A percentile compares a stretch with the other conserved stretches of the same genome.
phyloP scores from a whole-genome alignment of 768 basidiomycete species.

The Tylopilus vinaceipallidus region DNA sequence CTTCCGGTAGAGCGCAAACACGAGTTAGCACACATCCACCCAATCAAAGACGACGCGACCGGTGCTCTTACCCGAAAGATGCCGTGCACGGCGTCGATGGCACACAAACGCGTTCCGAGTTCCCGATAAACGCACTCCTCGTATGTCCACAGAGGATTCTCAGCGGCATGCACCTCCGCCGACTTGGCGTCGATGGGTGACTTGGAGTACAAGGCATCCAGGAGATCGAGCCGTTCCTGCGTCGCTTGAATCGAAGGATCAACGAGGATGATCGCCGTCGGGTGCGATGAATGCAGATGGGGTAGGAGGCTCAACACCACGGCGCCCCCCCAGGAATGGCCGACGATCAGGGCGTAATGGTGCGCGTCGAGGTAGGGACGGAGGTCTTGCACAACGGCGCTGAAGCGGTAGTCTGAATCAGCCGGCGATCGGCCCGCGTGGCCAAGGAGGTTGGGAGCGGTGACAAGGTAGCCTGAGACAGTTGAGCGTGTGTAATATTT shows the following conservation, averaged over 20 bases:
- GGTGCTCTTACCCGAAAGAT: constrained; percentile 5
- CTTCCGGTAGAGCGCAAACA: background rate
- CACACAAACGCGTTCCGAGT: constrained; percentile 12
- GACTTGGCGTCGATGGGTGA: background rate
- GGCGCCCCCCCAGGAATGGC: constrained; percentile 19
- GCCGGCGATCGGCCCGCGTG: constrained; percentile 11
- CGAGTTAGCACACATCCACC: background rate
- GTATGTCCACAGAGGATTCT: constrained; percentile 17
- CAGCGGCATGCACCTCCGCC: background rate
- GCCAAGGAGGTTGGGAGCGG: constrained; percentile 22
- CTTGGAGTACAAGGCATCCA: background rate
- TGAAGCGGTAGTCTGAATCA: constrained; percentile 18
- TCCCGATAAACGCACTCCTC: constrained; percentile 7
- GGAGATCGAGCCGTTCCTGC: background rate
- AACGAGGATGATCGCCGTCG: constrained; percentile 17
- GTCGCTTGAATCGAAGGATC: constrained; percentile 12
- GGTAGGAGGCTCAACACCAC: constrained; percentile 7
- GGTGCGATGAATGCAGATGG: constrained; percentile 3
- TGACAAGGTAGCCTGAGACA: constrained; percentile 20
- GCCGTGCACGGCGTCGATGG: constrained; percentile 1
- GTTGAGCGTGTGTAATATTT: background rate
- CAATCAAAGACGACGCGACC: background rate
- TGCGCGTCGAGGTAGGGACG: constrained; percentile 14
- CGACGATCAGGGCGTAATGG: constrained; percentile 15
- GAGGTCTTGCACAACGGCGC: constrained; percentile 16